These are phyloP conservation scores for Yueomyces sp. DNA, from an alignment of 1,139 yeast genomes.

Conservation along the genomic window DNA sequence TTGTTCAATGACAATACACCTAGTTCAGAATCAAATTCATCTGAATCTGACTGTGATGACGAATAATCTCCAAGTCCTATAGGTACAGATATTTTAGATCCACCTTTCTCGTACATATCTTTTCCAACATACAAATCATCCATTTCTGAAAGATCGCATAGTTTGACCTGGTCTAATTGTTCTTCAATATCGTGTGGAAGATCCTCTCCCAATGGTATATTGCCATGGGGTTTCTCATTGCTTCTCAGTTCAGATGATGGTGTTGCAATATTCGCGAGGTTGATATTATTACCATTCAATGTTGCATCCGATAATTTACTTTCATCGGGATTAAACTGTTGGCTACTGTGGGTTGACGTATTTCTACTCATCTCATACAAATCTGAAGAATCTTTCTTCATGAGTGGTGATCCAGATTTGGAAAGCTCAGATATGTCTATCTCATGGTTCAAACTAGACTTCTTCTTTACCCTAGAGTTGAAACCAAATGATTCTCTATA, in stretches of 20 bases:
- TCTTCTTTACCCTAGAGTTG: slow-evolving; percentile 8
- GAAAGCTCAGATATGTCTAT: slow-evolving; percentile 5
- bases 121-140: not conserved
- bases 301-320: not conserved
- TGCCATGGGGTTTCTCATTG: not conserved
- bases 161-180: slow-evolving; percentile 1
- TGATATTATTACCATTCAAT: not conserved
- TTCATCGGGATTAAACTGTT: not conserved
- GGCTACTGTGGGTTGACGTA: not conserved
- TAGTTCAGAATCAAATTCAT: slow-evolving; percentile 15
- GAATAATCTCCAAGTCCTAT: not conserved
- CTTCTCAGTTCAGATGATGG: not conserved
- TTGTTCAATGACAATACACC: slow-evolving; percentile 18
- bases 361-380: not conserved
- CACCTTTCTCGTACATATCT: not conserved
- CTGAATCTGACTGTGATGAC: slow-evolving; percentile 14
- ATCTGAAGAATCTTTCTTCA: not conserved
- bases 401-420: not conserved
- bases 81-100: not conserved
- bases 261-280: not conserved
- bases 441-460: slow-evolving; percentile 18
- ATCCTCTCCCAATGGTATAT: not conserved
- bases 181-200: slow-evolving; percentile 1
- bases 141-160: slow-evolving; percentile 1
- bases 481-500: slow-evolving; percentile 1